Base-by-base conservation (phyloP, 768 basidiomycete species). In the Aureoboletus auriporus region DNA sequence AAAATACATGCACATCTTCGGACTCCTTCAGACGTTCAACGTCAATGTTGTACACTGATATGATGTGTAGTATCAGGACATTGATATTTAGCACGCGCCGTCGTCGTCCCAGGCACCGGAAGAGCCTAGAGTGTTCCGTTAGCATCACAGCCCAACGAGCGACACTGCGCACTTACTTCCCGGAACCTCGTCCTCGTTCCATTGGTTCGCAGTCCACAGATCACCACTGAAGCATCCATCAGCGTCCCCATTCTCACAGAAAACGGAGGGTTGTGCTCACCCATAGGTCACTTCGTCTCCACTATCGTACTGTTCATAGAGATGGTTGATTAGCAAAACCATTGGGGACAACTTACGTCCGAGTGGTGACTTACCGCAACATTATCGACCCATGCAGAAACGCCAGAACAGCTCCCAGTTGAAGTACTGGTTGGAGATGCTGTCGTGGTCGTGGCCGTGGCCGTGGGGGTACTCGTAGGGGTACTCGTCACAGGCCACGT, bases 61-160 rank as follows among this genome's bases (percentile, higher is more conserved):
- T 23, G 4, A 2, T 23, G 20, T 23, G 20, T 23, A 23, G 20
- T 23, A 23, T 23, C 20, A 23, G 20, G 20, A 23, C 4, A 23
- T 23, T 23, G 20, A 23, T 23, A 23, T 23, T 23, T 23, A 23
- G 26, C 83, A 85, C 36, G 74, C 60, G 8, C 82, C 80, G 58
- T 77, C 66, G 56, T 84, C 75, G 40, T 68, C 69, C 83, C 83
- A 84, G 41, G 77, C 79, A 46, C 73, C 77, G 23, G 75, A 72
- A 33, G 69, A 2, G 39, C 75, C 80, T 82, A 38, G 16, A 12
- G 12, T 20, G 5, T 5, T 8, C 20, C 20, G 10, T 44, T 14
- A 47, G 39, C 39, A 41, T 31, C 29, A 39, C 6, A 41, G 16
- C 27, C 17, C 12, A 27, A 27, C 16, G 1, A 39, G n/a, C 12